Evolutionary conservation across 805 yeast genomes (phyloP).

Genomic region (Ascoidea rubescens): DNA sequence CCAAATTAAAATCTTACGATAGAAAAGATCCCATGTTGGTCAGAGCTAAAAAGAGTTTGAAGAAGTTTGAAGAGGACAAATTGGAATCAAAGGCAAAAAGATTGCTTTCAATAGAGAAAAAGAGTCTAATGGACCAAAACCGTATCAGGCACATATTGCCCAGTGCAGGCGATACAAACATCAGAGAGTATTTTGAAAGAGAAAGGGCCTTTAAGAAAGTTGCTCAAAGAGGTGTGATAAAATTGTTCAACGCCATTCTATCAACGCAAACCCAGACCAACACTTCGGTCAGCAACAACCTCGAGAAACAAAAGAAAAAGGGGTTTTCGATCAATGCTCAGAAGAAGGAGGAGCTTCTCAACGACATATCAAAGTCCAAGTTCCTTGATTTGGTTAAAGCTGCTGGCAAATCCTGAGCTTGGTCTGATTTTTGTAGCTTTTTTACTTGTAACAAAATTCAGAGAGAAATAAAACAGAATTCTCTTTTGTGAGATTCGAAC

Average conservation of each 20-base stretch:
- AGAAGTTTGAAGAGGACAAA: slow-evolving; percentile 65
- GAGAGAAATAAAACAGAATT: too few species aligned
- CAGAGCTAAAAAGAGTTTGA: slow-evolving; percentile 29
- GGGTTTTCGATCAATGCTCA: slow-evolving; percentile 19
- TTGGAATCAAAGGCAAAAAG: slow-evolving; percentile 75
- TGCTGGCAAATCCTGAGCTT: slow-evolving; percentile 33
- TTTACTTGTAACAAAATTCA: too few species aligned
- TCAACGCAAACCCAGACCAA: slow-evolving; percentile 57
- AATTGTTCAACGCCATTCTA: slow-evolving; percentile 71
- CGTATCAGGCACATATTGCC: slow-evolving; percentile 62
- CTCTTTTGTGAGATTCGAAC: too few species aligned
- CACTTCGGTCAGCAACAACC: slow-evolving; percentile 31
- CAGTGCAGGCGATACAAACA: slow-evolving; percentile 35
- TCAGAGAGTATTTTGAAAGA: slow-evolving; percentile 43
- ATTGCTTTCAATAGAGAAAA: slow-evolving; percentile 57
- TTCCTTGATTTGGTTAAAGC: slow-evolving; percentile 79
- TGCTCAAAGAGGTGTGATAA: slow-evolving; percentile 82
- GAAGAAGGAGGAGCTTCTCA: slow-evolving; percentile 45
- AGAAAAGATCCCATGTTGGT: slow-evolving; percentile 85
- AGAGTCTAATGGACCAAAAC: slow-evolving; percentile 46
- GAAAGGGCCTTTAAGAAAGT: slow-evolving; percentile 62
- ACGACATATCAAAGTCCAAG: slow-evolving; percentile 78
- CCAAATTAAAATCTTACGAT: slow-evolving; percentile 79
- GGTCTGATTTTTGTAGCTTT: too few species aligned
- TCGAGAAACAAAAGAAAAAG: slow-evolving; percentile 26